Base-by-base conservation (phyloP, 164 flowering plant species). In the Tinospora cordifolia region DNA sequence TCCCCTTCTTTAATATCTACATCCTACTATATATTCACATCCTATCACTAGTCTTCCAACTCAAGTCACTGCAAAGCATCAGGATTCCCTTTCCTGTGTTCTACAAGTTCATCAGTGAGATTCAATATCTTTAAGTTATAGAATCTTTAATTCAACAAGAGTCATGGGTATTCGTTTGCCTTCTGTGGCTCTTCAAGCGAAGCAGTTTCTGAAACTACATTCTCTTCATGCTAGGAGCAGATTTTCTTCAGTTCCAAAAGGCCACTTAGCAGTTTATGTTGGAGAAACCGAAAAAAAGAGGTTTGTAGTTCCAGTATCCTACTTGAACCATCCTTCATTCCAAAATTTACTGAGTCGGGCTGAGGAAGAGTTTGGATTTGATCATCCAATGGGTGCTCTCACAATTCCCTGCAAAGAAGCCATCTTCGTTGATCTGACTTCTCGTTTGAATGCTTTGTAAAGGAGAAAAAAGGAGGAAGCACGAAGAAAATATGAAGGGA, bases 241-340 rank as follows among this genome's bases (percentile, higher is more conserved):
- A n/a, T 4, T 40, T 40, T 4, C 44, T 9, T 40, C 4, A 4
- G 4, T 40, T 40, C 44, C 9, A 40, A 4, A 40, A 40, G 6
- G 6, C 9, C 6, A 40, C 9, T 4, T 76, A 15, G 80, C 74
- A 19, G 80, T 80, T 27, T 82, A 82, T 58, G 82, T 83, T 19
- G 84, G 82, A 51, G 76, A 78, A 25, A 51, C 0, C 15, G 60
- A 71, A 19, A 69, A 75, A 76, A 78, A 75, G 66, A 46, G 79
- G 36, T 78, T 69, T n/a, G n/a, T n/a, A n/a, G n/a, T n/a, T n/a
- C n/a, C n/a, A n/a, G n/a, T n/a, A n/a, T n/a, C n/a, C n/a, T n/a
- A n/a, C n/a, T n/a, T n/a, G n/a, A n/a, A n/a, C n/a, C n/a, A n/a
- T n/a, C n/a, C n/a, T n/a, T n/a, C n/a, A n/a, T n/a, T n/a, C n/a